phyloP scores from a whole-genome alignment of 108 stramenopile genomes.

The Schizochytrium sp. region DNA sequence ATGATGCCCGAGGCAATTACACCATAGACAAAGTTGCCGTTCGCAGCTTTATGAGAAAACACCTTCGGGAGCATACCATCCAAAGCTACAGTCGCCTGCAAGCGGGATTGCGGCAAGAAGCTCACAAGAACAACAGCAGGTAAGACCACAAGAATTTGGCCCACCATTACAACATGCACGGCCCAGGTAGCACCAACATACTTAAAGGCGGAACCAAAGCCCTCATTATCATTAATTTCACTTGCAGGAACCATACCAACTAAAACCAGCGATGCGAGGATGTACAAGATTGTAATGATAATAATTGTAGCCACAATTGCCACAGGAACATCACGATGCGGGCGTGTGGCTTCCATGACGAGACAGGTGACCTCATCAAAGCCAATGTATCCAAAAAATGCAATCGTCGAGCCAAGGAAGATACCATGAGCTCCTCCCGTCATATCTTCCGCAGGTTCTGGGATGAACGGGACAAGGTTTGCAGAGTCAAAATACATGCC shows the following conservation, averaged over 20 bases:
- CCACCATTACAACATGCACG: constrained; percentile 35
- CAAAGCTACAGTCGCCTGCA: constrained; percentile 4
- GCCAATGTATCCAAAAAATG: constrained; percentile 48
- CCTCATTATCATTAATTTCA: constrained; percentile 1
- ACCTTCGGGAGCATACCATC: constrained; percentile 20
- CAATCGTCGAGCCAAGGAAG: constrained; percentile 55
- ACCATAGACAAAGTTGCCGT: constrained; percentile 34
- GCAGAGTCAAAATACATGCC: constrained; percentile 36
- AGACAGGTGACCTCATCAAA: constrained; percentile 49
- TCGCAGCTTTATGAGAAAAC: background rate
- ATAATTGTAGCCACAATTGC: constrained; percentile 17
- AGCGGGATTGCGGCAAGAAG: constrained; percentile 40
- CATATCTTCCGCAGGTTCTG: background rate
- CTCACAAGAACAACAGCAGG: constrained; percentile 54
- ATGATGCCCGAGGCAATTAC: constrained; percentile 7
- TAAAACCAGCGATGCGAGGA: background rate
- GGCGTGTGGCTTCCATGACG: constrained; percentile 13
- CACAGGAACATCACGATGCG: constrained; percentile 27
- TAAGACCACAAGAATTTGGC: constrained; percentile 29
- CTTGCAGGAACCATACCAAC: constrained; percentile 32
- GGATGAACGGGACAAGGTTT: constrained; percentile 17
- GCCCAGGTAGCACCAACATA: constrained; percentile 57
- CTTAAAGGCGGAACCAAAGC: constrained; percentile 27
- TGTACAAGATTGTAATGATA: constrained; percentile 37
- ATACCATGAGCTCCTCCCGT: constrained; percentile 15